Conservation (phyloP, 192 early-diverging fungal genomes). For the Dissophora globulifera region DNA sequence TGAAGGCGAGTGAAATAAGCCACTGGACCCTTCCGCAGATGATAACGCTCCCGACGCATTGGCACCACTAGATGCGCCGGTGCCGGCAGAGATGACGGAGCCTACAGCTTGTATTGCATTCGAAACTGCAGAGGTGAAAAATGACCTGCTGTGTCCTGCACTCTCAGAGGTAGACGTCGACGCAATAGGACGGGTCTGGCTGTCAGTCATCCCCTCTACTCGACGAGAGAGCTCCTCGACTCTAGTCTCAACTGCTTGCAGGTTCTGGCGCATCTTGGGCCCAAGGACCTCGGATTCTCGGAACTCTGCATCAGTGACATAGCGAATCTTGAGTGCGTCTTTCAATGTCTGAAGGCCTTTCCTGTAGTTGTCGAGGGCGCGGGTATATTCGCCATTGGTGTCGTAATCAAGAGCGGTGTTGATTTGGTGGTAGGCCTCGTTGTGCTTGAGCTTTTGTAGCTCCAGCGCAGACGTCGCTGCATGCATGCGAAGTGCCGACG, state of each 20-base stretch:
- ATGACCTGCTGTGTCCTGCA: too few relatives aligned
- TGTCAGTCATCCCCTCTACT: background rate
- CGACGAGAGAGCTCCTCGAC: conserved; percentile 9
- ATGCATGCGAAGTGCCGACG: background rate
- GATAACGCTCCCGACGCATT: background rate
- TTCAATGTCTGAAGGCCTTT: conserved; percentile 17
- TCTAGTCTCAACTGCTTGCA: conserved; percentile 26
- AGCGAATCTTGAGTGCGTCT: conserved; percentile 47
- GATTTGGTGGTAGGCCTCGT: conserved; percentile 37
- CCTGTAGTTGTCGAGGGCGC: conserved; percentile 26
- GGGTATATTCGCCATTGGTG: conserved; percentile 10
- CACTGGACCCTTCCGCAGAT: background rate
- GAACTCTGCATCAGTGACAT: conserved; percentile 33
- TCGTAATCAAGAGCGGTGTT: conserved; percentile 26
- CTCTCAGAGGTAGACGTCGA: too few relatives aligned
- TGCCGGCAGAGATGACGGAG: conserved; percentile 27
- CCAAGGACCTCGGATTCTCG: conserved; percentile 32
- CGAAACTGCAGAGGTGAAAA: conserved; percentile 27
- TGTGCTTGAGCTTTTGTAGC: conserved; percentile 28
- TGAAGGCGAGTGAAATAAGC: background rate
- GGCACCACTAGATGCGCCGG: too few relatives aligned
- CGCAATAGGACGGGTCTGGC: background rate
- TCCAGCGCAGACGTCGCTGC: conserved; percentile 8
- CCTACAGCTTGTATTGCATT: conserved; percentile 43
- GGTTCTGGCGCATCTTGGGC: conserved; percentile 38